phyloP scores from a whole-genome alignment of 768 basidiomycete genomes.

The Panellus pusillus region DNA sequence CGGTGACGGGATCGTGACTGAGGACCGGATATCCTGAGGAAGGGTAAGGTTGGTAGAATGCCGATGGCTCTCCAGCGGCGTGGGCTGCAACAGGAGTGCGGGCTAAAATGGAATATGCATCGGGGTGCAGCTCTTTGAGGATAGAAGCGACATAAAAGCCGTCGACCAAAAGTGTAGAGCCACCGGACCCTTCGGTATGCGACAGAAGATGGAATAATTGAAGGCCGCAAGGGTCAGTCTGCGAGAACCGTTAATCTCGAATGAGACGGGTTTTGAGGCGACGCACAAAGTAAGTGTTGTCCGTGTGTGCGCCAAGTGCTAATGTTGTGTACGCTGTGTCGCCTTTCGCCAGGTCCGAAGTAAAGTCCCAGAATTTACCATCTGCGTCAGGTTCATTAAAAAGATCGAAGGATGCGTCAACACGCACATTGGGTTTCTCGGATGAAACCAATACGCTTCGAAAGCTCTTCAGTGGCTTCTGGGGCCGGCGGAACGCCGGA shows the following conservation, averaged over 20 bases:
- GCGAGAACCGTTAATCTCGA: neutral
- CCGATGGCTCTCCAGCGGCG: slow-evolving; percentile 75
- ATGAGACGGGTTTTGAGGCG: neutral
- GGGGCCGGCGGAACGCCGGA: slow-evolving; percentile 76
- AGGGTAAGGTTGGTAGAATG: slow-evolving; percentile 60
- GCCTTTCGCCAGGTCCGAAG: slow-evolving; percentile 84
- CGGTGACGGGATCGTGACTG: slow-evolving; percentile 57
- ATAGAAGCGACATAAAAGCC: slow-evolving; percentile 90
- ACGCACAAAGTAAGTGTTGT: slow-evolving; percentile 67
- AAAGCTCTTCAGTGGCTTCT: slow-evolving; percentile 81
- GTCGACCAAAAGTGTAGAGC: slow-evolving; percentile 90
- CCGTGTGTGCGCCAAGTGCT: slow-evolving; percentile 80
- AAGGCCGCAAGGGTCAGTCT: slow-evolving; percentile 94
- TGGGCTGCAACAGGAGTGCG: slow-evolving; percentile 74
- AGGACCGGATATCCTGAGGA: slow-evolving; percentile 68
- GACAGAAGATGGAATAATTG: slow-evolving; percentile 95
- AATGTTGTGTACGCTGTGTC: slow-evolving; percentile 94
- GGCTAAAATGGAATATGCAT: slow-evolving; percentile 68
- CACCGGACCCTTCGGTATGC: slow-evolving; percentile 78
- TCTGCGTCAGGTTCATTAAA: slow-evolving; percentile 44
- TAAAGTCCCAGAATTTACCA: slow-evolving; percentile 97
- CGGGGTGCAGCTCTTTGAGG: slow-evolving; percentile 70
- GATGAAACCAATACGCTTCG: slow-evolving; percentile 79
- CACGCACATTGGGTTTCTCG: slow-evolving; percentile 69
- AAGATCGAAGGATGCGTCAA: neutral